A percentile compares a stretch with the other conserved stretches of the same genome.
Evolutionary conservation across 2,329 filamentous ascomycete species (phyloP).

Genomic region (Penicillium sp.): DNA sequence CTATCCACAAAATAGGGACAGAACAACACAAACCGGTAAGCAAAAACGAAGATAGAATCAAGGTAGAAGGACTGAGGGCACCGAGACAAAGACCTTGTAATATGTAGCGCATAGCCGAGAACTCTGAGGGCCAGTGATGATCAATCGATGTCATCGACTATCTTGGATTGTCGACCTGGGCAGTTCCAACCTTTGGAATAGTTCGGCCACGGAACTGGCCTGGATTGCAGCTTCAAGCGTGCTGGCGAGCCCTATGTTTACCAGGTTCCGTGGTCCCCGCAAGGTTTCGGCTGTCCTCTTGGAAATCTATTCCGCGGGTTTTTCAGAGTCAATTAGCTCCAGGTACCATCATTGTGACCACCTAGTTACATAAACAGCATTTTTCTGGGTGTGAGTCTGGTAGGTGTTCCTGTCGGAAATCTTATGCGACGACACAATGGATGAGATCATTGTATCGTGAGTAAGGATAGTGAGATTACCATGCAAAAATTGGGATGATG

Average conservation of each 20-base stretch:
- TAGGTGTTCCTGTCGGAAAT: conserved; percentile 21
- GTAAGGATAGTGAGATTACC: background rate
- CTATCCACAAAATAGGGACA: background rate
- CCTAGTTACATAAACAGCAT: conserved; percentile 16
- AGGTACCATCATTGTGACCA: conserved; percentile 25
- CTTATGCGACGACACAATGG: conserved; percentile 10
- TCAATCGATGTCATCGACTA: conserved; percentile 25
- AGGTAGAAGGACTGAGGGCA: background rate
- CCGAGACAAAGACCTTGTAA: conserved; percentile 11
- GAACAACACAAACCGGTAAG: background rate
- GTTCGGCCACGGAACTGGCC: too few relatives aligned
- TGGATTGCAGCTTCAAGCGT: too few relatives aligned
- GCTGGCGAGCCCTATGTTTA: conserved; percentile 1
- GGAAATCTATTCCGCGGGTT: conserved; percentile 18
- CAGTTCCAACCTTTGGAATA: too few relatives aligned
- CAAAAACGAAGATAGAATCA: background rate
- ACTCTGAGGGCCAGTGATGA: conserved; percentile 17
- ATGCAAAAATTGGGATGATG: background rate
- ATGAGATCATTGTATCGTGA: conserved; percentile 5
- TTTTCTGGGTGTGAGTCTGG: background rate
- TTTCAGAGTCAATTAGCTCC: conserved; percentile 7
- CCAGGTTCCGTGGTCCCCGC: conserved; percentile 5
- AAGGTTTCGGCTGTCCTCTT: conserved; percentile 14
- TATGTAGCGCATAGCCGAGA: conserved; percentile 20
- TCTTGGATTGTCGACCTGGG: conserved; percentile 8